Conservation (phyloP, 2,329 filamentous ascomycete species). For the Colletotrichum horii region DNA sequence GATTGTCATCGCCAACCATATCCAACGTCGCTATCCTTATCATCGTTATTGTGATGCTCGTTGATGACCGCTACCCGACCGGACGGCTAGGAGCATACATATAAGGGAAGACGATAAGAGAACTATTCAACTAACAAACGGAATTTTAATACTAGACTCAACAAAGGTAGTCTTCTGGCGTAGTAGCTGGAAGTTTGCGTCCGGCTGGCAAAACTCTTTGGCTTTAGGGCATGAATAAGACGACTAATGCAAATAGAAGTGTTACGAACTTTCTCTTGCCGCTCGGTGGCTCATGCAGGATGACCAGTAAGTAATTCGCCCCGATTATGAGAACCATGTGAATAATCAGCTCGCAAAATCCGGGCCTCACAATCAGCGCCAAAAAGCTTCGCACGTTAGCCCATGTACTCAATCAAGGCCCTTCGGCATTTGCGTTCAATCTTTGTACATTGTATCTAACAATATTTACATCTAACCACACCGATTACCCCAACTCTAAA, state of each 20-base stretch:
- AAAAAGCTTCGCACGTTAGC: accelerated
- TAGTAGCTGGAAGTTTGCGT: too few relatives aligned
- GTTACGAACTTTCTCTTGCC: not conserved
- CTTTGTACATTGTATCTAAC: not conserved
- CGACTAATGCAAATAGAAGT: not conserved
- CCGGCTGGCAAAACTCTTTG: too few relatives aligned
- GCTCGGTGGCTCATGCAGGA: not conserved
- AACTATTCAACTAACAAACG: too few relatives aligned
- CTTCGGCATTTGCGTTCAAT: not conserved
- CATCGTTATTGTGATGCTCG: too few relatives aligned
- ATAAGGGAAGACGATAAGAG: too few relatives aligned
- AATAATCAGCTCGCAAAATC: not conserved
- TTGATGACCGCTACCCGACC: too few relatives aligned
- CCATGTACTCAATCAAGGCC: accelerated
- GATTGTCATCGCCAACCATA: too few relatives aligned
- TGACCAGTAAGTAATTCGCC: not conserved
- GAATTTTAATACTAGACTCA: too few relatives aligned
- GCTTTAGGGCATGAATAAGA: not conserved
- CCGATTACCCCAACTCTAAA: not conserved
- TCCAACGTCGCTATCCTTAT: too few relatives aligned
- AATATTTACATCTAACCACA: not conserved
- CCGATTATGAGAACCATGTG: accelerated
- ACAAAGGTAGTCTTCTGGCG: too few relatives aligned
- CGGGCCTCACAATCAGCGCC: not conserved
- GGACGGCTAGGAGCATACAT: too few relatives aligned